Evolutionary conservation across 2,329 filamentous ascomycete species (phyloP).

Genomic region (Colletotrichum sp.): DNA sequence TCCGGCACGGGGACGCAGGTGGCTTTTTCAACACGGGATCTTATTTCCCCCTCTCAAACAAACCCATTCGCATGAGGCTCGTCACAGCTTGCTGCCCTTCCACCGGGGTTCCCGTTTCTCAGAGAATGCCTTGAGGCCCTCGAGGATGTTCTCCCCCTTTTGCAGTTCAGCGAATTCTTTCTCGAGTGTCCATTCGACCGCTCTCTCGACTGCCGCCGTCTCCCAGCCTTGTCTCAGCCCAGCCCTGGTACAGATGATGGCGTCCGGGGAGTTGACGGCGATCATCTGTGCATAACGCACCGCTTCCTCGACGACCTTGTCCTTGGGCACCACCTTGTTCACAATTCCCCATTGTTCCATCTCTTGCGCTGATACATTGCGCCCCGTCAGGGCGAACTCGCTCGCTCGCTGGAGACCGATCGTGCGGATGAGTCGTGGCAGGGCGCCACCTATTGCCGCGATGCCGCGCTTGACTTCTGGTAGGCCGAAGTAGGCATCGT

Average conservation of each 20-base stretch:
- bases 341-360: constrained; percentile 28
- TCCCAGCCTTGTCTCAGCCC: constrained; percentile 44
- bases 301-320: constrained; percentile 22
- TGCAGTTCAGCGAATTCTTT: constrained; percentile 34
- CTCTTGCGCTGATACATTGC: constrained; percentile 24
- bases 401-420: constrained; percentile 27
- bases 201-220: constrained; percentile 42
- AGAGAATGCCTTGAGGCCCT: constrained; percentile 31
- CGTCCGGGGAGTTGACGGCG: constrained; percentile 32
- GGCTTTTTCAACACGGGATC: not conserved
- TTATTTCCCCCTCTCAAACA: not conserved
- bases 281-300: constrained; percentile 20
- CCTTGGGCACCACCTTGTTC: constrained; percentile 20
- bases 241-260: constrained; percentile 42
- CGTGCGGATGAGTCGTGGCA: constrained; percentile 53
- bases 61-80: not conserved
- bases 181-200: constrained; percentile 30
- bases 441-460: constrained; percentile 55
- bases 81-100: constrained; percentile 30
- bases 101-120: constrained; percentile 32
- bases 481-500: constrained; percentile 54
- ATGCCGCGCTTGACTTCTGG: constrained; percentile 61
- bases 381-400: constrained; percentile 28
- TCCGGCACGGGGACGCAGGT: not conserved
- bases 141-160: constrained; percentile 31